phyloP scores from a whole-genome alignment of 306 rosid genomes.

The Ammopiptanthus mongolicus region DNA sequence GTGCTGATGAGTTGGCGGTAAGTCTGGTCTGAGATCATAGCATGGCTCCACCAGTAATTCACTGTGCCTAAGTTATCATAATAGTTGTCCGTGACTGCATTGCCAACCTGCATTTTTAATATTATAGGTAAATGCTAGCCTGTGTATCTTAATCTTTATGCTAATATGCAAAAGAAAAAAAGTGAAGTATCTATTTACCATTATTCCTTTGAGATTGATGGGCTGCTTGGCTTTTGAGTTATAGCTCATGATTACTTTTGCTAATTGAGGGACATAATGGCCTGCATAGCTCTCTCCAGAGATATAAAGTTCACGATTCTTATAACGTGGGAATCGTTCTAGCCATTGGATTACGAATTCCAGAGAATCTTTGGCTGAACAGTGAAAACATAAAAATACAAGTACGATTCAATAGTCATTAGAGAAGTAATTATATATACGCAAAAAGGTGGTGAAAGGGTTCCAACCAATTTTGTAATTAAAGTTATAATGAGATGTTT shows the following conservation, averaged over 20 bases:
- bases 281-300: conserved; percentile 98
- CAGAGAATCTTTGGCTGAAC: conserved; percentile 74
- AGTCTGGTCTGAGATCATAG: conserved; percentile 94
- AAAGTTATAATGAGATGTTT: neutral
- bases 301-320: conserved; percentile 62
- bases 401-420: neutral
- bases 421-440: neutral
- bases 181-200: conserved; percentile 46
- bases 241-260: conserved; percentile 55
- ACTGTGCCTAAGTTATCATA: conserved; percentile 92
- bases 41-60: conserved; percentile 99
- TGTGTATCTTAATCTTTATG: neutral
- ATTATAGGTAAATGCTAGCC: neutral
- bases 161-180: neutral
- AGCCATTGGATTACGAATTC: conserved; percentile 74
- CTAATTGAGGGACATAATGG: conserved; percentile 92
- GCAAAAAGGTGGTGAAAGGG: neutral
- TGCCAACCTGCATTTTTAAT: conserved; percentile 69
- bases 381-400: neutral
- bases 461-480: neutral
- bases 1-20: conserved; percentile 67
- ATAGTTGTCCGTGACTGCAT: conserved; percentile 93
- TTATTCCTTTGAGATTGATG: conserved; percentile 72
- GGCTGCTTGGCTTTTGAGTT: conserved; percentile 52
- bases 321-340: conserved; percentile 78